Conservation (phyloP, 2,329 filamentous ascomycete genomes). For the Aspergillus eucalypticola region DNA sequence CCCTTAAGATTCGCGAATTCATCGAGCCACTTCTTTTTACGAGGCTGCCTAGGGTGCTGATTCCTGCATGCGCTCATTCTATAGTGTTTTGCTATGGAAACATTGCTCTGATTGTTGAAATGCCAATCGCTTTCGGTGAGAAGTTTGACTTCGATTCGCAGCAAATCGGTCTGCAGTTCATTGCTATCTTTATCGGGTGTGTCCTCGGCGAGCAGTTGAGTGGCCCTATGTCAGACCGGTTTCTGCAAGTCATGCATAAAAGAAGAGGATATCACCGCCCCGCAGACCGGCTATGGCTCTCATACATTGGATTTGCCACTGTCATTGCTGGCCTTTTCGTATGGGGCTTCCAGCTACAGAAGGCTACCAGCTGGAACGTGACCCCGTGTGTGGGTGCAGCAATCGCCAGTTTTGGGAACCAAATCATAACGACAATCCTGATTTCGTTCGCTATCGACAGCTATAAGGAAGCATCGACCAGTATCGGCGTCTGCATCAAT, state of each 20-base stretch:
- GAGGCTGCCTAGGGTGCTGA: conserved; percentile 46
- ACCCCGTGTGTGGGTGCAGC: conserved; percentile 58
- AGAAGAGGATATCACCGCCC: conserved; percentile 36
- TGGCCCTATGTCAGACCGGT: conserved; percentile 52
- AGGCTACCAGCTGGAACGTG: conserved; percentile 55
- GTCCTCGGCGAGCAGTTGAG: conserved; percentile 61
- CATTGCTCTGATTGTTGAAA: conserved; percentile 58
- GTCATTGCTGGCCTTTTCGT: conserved; percentile 56
- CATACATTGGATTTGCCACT: conserved; percentile 55
- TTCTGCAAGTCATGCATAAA: conserved; percentile 48
- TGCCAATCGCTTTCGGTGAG: conserved; percentile 57
- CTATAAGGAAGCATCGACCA: conserved; percentile 53
- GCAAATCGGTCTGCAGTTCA: conserved; percentile 59
- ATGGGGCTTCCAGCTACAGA: conserved; percentile 55
- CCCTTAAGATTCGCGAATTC: conserved; percentile 50
- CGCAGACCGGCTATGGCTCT: conserved; percentile 59
- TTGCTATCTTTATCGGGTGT: conserved; percentile 58
- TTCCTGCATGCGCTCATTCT: conserved; percentile 55
- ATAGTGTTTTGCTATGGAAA: conserved; percentile 58
- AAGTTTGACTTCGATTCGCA: conserved; percentile 59
- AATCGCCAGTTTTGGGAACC: conserved; percentile 57
- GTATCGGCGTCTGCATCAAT: conserved; percentile 61
- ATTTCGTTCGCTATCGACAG: conserved; percentile 64
- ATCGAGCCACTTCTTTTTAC: conserved; percentile 50
- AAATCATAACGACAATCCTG: conserved; percentile 61